phyloP scores from a whole-genome alignment of 164 flowering plant genomes.

The Dillenia turbinata region DNA sequence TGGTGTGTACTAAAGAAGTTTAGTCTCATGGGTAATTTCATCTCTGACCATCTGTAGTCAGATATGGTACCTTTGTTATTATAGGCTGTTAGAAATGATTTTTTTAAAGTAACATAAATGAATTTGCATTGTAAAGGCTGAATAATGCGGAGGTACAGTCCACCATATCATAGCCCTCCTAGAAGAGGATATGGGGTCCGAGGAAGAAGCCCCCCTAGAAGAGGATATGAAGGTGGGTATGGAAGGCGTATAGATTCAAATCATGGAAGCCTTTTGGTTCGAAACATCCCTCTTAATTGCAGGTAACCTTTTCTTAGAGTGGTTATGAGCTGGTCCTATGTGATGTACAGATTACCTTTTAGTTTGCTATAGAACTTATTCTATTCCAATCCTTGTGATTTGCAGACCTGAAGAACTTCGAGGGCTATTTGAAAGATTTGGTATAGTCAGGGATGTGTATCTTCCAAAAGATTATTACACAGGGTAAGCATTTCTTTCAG shows the following conservation, averaged over 20 bases:
- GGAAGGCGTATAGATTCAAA: slow-evolving; percentile 63
- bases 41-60: too few relatives aligned
- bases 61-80: too few relatives aligned
- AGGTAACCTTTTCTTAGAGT: slow-evolving; percentile 30
- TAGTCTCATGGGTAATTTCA: too few relatives aligned
- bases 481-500: slow-evolving; percentile 45
- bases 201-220: slow-evolving; percentile 58
- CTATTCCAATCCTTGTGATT: not conserved
- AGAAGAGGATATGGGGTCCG: slow-evolving; percentile 67
- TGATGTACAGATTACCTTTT: not conserved
- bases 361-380: slow-evolving; percentile 1
- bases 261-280: slow-evolving; percentile 78
- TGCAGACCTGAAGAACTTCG: slow-evolving; percentile 81
- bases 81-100: too few relatives aligned
- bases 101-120: too few relatives aligned
- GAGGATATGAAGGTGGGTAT: slow-evolving; percentile 50
- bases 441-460: slow-evolving; percentile 77
- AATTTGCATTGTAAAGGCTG: slow-evolving; percentile 2
- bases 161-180: slow-evolving; percentile 55
- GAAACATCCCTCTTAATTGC: slow-evolving; percentile 80
- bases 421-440: slow-evolving; percentile 76
- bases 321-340: not conserved
- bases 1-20: too few relatives aligned
- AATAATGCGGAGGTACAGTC: slow-evolving; percentile 50
- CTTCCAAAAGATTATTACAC: slow-evolving; percentile 78